Evolutionary conservation across 202 grass and related monocot genomes (phyloP), one percentile per base, ranked within the genome.

Genomic region (Musa balbisiana): DNA sequence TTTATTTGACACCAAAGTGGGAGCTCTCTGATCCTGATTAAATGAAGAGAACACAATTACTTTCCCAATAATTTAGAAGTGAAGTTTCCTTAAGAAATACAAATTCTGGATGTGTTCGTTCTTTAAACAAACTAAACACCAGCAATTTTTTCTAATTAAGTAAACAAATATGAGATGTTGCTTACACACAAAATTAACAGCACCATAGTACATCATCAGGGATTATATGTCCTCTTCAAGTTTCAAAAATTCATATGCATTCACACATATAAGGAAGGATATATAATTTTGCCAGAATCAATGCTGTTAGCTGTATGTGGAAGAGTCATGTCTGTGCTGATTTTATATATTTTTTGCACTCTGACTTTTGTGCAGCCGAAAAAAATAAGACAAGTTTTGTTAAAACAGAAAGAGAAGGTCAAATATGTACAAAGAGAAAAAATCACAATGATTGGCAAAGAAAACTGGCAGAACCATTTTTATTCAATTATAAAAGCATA

Each of bases 21-120:
- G n/a, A 52, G 29, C 75, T 52, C 51, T 65, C 49, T 69, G 33
- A 69, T 64, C 59, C 74, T 76, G 60, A 65, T 62, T 33, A 25
- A 17, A 65, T 51, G 33, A 50, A 50, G 9, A 20, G 21, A 76
- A 76, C 33, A 52, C 2, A 21, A 52, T 65, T 63, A 64, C n/a
- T 53, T 63, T 69, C 29, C 20, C 9, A 55, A 55, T 29, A 5
- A 64, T 10, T 11, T 17, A 24, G 2, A 22, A 55, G 17, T 4
- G 15, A 26, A 73, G n/a, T 73, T 55, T 26, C 52, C 3, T 55
- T 55, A 52, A 53, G 49, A 9, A 58, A 58, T 43, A 6, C 4
- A 43, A 19, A 4, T n/a, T 16, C 55, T 16, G 14, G 55, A 58
- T 8, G 3, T 11, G 16, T 16, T 58, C 1, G 55, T 58, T 16